Percentiles rank a stretch among this genome's conserved stretches.
Evolutionary conservation across 805 yeast genomes (phyloP).

Genomic region (Spathaspora boniae): DNA sequence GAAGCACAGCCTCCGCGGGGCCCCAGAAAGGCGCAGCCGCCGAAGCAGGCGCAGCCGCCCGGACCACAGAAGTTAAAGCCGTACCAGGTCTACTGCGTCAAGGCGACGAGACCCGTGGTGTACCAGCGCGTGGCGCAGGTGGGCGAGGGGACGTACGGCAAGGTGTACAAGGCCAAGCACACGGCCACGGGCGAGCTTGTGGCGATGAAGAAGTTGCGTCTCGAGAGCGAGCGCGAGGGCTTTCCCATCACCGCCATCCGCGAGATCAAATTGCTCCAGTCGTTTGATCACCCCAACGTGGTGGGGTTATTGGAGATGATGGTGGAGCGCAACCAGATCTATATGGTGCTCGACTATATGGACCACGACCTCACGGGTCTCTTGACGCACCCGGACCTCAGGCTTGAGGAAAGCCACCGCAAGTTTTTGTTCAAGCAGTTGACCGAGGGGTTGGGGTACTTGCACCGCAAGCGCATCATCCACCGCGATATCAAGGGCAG

Average conservation of each 20-base stretch:
- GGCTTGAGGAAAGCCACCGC: constrained; percentile 58
- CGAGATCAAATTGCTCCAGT: constrained; percentile 82
- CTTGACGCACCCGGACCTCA: constrained; percentile 68
- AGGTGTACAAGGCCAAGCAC: constrained; percentile 86
- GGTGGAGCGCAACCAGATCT: constrained; percentile 71
- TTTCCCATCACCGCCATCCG: constrained; percentile 94
- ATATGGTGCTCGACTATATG: constrained; percentile 90
- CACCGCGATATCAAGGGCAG: constrained; percentile 85
- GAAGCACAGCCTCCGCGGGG: constrained; percentile 11
- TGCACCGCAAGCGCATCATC: constrained; percentile 64
- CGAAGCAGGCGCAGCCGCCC: constrained; percentile 6
- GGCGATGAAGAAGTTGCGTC: constrained; percentile 81
- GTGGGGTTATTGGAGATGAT: constrained; percentile 85
- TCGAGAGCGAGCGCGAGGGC: constrained; percentile 89
- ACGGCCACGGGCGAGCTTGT: constrained; percentile 62
- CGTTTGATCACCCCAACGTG: constrained; percentile 76
- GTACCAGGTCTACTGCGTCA: constrained; percentile 33
- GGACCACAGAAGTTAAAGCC: constrained; percentile 15
- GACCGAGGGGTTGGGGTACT: constrained; percentile 63
- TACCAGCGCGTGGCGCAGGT: constrained; percentile 81
- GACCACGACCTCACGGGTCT: constrained; percentile 92
- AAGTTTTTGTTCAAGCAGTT: constrained; percentile 66
- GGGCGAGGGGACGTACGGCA: constrained; percentile 99
- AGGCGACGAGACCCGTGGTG: constrained; percentile 29
- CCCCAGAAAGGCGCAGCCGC: constrained; percentile 12